These are phyloP conservation scores for Smallanthus sonchifolius DNA, from an alignment of 129 eudicot species.

Conservation along the genomic window DNA sequence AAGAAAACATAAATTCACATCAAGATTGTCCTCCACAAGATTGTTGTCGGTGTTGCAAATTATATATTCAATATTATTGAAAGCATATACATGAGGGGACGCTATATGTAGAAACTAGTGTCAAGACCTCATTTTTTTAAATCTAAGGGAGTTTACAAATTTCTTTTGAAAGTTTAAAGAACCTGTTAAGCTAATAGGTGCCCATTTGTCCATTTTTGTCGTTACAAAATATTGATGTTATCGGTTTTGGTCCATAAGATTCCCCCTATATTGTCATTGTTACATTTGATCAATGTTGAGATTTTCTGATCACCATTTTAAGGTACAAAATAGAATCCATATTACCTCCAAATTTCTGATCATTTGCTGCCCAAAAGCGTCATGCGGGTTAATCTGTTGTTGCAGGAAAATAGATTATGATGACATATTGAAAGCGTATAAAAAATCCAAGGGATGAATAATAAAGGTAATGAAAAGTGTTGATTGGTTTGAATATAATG, in stretches of 20 bases:
- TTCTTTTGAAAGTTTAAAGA: not conserved
- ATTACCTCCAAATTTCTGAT: conserved; percentile 91
- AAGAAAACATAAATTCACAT: conserved; percentile 1
- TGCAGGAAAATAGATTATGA: conserved; percentile 18
- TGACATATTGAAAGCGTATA: conserved; percentile 8
- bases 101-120: not conserved
- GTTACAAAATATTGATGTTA: not conserved
- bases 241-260: not conserved
- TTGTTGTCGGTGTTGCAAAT: not conserved
- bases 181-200: not conserved
- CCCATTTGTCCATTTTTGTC: not conserved
- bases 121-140: not conserved
- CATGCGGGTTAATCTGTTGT: conserved; percentile 82
- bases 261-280: not conserved
- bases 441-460: not conserved
- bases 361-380: conserved; percentile 99
- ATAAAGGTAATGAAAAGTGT: not conserved
- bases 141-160: not conserved
- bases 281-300: not conserved
- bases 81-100: not conserved
- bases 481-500: not conserved
- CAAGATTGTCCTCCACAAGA: conserved; percentile 6
- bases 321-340: not conserved
- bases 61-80: not conserved
- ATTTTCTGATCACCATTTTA: not conserved